Evolutionary conservation across 805 yeast species (phyloP).

Genomic region (Tetrapisispora phaffii): DNA sequence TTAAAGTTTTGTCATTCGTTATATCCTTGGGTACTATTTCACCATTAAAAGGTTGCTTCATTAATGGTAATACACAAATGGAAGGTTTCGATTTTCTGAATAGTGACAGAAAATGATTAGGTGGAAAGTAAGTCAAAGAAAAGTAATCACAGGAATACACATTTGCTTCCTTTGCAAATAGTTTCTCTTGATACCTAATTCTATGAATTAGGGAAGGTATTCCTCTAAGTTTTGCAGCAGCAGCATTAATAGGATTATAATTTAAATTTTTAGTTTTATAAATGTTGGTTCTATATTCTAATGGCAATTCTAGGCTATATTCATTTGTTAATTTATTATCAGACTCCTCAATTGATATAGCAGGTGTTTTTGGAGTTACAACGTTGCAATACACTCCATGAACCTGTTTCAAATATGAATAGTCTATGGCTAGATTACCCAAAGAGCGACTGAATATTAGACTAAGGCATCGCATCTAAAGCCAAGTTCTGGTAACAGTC

Average conservation of each 20-base stretch:
- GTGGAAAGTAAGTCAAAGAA: conserved; percentile 20
- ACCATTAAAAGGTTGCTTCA: conserved; percentile 13
- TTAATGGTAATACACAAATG: conserved; percentile 13
- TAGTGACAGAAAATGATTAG: conserved; percentile 21
- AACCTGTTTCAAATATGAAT: neutral
- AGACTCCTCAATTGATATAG: neutral
- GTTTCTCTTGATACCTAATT: conserved; percentile 6
- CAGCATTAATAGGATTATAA: neutral
- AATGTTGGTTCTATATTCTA: neutral
- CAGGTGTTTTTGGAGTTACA: neutral
- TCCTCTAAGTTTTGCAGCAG: conserved; percentile 2
- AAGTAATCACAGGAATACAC: conserved; percentile 20
- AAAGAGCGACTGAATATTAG: too few species aligned
- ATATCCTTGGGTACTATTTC: neutral
- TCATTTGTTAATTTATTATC: neutral
- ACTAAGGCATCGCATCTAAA: too few species aligned
- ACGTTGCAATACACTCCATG: neutral
- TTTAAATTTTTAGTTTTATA: neutral
- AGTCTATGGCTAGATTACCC: too few species aligned
- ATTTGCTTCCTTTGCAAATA: conserved; percentile 10
- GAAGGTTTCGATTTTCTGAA: conserved; percentile 27
- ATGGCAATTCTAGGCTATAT: conserved; percentile 9
- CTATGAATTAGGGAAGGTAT: conserved; percentile 4
- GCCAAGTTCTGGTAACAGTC: too few species aligned
- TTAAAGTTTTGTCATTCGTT: neutral